Evolutionary conservation across 305 asterid genomes (phyloP), one percentile per base, ranked within the genome.

Genomic region (Fraxinus angustifolia): DNA sequence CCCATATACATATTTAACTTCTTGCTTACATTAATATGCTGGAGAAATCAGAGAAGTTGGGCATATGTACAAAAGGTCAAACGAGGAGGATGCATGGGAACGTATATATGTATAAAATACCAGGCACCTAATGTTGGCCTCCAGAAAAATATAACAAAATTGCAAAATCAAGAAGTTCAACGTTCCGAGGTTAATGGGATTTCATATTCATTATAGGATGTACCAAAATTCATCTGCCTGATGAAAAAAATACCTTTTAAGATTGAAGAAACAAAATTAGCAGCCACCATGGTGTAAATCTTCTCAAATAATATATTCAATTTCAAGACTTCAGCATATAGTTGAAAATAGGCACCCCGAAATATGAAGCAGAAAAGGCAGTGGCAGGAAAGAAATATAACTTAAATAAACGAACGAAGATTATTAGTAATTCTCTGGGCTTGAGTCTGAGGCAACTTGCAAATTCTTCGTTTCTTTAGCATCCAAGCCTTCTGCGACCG

Each of bases 401-500:
- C 84, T 16, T 76, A 73, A 56, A 72, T 72, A 78, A 77, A 81
- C 42, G 81, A 77, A 81, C 42, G 81, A 79, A 72, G 45, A 80
- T 50, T 16, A 38, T 62, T 87, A 87, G 84, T 84, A 85, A 84
- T 87, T 79, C 28, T 78, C 87, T 6, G 82, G 86, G 70, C 80
- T 78, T 36, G 84, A 75, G 17, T 84, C 45, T 40, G 88, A 80
- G 50, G 74, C 72, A 10, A 83, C 75, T 67, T 78, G 86, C 82
- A 87, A 42, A 81, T 82, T 82, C 84, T 86, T 88, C 79, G 3
- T 80, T 67, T 88, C 93, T 86, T 85, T 86, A 48, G 88, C 88
- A 36, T 90, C 94, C 84, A 85, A 60, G 53, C 91, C 97, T 84
- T 85, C 93, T n/a, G 91, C 93, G 12, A 86, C 86, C 4, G 93